phyloP scores from a whole-genome alignment of 2,329 filamentous ascomycete genomes.

The Phoma sp. region DNA sequence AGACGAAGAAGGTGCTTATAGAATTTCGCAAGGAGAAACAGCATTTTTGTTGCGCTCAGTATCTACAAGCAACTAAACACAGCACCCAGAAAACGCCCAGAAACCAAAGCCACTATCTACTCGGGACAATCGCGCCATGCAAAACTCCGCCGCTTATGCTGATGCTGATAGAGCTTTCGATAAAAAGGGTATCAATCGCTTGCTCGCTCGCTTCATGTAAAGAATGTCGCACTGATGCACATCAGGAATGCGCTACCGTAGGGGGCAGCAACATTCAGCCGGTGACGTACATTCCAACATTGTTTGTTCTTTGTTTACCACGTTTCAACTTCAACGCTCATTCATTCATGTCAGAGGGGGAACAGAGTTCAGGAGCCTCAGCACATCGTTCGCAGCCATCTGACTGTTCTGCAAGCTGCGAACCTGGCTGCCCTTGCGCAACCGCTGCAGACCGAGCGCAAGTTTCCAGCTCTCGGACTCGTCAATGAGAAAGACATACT shows the following conservation, averaged over 20 bases:
- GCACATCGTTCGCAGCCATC: constrained; percentile 55
- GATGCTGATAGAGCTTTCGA: constrained; percentile 15
- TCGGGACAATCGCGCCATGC: constrained; percentile 5
- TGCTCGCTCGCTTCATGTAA: constrained; percentile 1
- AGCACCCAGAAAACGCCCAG: neutral
- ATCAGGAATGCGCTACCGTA: constrained; percentile 4
- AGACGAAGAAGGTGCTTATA: too few species aligned
- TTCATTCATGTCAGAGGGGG: constrained; percentile 27
- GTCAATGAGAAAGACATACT: constrained; percentile 66
- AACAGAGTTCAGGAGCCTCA: constrained; percentile 44
- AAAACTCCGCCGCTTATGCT: constrained; percentile 21
- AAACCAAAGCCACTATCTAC: neutral
- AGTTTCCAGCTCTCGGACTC: constrained; percentile 69
- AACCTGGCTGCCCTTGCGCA: constrained; percentile 63
- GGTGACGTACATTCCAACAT: neutral
- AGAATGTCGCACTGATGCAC: constrained; percentile 3
- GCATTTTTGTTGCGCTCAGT: neutral
- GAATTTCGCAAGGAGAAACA: too few species aligned
- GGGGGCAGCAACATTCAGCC: neutral
- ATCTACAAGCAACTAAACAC: constrained; percentile 3
- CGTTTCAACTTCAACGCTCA: neutral
- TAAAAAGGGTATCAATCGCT: constrained; percentile 15
- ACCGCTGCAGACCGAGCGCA: constrained; percentile 61
- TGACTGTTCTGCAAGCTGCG: constrained; percentile 60
- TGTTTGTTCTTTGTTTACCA: neutral